Evolutionary conservation across 805 yeast genomes (phyloP).

Genomic region (Candida andamanensis): DNA sequence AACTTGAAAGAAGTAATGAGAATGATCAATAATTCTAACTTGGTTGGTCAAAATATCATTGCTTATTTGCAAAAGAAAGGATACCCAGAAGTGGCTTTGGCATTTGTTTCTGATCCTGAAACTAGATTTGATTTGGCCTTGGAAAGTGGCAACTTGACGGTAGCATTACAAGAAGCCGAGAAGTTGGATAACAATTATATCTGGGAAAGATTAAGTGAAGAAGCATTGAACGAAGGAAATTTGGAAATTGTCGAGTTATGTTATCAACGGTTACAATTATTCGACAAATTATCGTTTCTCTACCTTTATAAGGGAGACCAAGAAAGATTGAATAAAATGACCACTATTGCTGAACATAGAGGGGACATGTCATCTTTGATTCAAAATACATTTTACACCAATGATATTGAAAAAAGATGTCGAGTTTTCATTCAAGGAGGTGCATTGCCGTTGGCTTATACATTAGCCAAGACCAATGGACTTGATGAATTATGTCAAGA

Average conservation of each 20-base stretch:
- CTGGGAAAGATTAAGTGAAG: slow-evolving; percentile 82
- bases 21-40: slow-evolving; percentile 78
- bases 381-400: slow-evolving; percentile 75
- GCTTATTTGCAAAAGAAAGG: slow-evolving; percentile 93
- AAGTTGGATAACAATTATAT: slow-evolving; percentile 59
- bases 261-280: slow-evolving; percentile 78
- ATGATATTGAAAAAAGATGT: slow-evolving; percentile 71
- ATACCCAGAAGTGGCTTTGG: slow-evolving; percentile 94
- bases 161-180: slow-evolving; percentile 87
- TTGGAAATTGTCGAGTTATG: slow-evolving; percentile 78
- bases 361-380: slow-evolving; percentile 74
- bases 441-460: slow-evolving; percentile 83
- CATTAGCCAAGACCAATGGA: slow-evolving; percentile 85
- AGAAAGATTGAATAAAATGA: slow-evolving; percentile 75
- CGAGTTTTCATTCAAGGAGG: slow-evolving; percentile 73
- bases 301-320: slow-evolving; percentile 81
- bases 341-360: slow-evolving; percentile 82
- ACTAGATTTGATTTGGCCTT: slow-evolving; percentile 93
- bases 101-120: slow-evolving; percentile 94
- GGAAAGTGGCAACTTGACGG: slow-evolving; percentile 83
- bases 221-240: slow-evolving; percentile 88
- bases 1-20: slow-evolving; percentile 90
- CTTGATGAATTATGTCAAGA: slow-evolving; percentile 68
- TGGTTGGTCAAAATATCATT: slow-evolving; percentile 96
- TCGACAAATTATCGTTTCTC: slow-evolving; percentile 86